A percentile compares a stretch with the other conserved stretches of the same genome.
Conservation (phyloP, 345 rosid species). For the Euphorbia lathyris region DNA sequence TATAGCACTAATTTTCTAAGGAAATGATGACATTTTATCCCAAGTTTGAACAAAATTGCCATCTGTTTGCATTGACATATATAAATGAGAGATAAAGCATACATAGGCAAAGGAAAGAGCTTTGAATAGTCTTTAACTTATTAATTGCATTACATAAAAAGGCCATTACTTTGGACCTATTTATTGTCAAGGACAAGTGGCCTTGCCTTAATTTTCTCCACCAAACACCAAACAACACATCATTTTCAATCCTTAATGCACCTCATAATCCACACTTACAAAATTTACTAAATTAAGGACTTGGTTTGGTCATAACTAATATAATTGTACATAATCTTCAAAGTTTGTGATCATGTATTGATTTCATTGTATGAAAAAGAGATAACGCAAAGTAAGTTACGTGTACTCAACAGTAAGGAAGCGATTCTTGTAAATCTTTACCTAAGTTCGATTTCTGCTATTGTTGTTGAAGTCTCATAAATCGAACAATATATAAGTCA, state of each 20-base stretch:
- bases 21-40: background rate
- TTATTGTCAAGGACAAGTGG: constrained; percentile 10
- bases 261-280: background rate
- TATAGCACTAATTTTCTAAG: background rate
- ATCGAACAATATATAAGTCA: too few species aligned
- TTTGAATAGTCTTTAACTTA: constrained; percentile 3
- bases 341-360: background rate
- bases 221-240: constrained; percentile 11
- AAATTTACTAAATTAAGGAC: background rate
- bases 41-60: background rate
- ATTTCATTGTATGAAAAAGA: constrained; percentile 14
- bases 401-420: too few species aligned
- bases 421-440: too few species aligned
- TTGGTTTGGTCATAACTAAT: constrained; percentile 2
- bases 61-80: background rate
- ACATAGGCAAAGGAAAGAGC: constrained; percentile 16
- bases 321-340: background rate
- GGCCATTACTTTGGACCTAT: constrained; percentile 23
- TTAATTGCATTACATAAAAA: constrained; percentile 13
- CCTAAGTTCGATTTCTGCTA: too few species aligned
- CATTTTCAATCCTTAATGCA: constrained; percentile 3
- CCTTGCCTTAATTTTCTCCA: constrained; percentile 23
- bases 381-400: constrained; percentile 13
- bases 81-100: constrained; percentile 1
- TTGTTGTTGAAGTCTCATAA: too few species aligned